Conservation (phyloP, 1,284 basidiomycete genomes). For the Ceratorhiza oryzae-sativae region DNA sequence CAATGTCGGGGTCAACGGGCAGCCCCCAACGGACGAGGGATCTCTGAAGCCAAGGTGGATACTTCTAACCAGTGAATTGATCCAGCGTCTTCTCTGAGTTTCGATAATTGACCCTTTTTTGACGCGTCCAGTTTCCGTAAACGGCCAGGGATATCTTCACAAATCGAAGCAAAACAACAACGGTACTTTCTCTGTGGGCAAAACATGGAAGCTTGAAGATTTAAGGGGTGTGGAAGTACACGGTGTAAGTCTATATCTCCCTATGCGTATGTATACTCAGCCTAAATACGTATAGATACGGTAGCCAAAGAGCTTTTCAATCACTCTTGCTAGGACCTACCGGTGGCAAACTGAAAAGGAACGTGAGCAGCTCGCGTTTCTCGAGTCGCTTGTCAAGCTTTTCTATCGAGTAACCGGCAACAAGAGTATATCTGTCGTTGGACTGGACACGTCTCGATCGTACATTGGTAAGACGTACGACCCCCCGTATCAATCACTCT, state of each 20-base stretch:
- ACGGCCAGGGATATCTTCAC: conserved; percentile 80
- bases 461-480: conserved; percentile 6
- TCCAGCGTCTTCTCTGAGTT: neutral
- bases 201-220: conserved; percentile 91
- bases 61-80: conserved; percentile 79
- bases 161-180: conserved; percentile 97
- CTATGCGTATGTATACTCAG: neutral
- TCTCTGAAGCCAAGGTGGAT: conserved; percentile 85
- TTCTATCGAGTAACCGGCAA: conserved; percentile 68
- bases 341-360: conserved; percentile 83
- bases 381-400: conserved; percentile 72
- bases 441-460: conserved; percentile 28
- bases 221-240: conserved; percentile 80
- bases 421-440: conserved; percentile 49
- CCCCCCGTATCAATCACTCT: neutral
- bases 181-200: conserved; percentile 94
- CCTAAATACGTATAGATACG: conserved; percentile 18
- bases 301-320: conserved; percentile 74
- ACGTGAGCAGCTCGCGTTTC: conserved; percentile 74
- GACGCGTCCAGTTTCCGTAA: conserved; percentile 61
- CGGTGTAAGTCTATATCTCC: conserved; percentile 60
- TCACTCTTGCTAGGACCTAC: conserved; percentile 86
- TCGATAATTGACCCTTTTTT: neutral
- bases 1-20: conserved; percentile 52
- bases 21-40: conserved; percentile 63